Percentiles rank a stretch among this genome's conserved stretches.
These are phyloP conservation scores for Thelonectria discophora DNA, from an alignment of 2,329 filamentous ascomycete genomes.

Conservation along the genomic window DNA sequence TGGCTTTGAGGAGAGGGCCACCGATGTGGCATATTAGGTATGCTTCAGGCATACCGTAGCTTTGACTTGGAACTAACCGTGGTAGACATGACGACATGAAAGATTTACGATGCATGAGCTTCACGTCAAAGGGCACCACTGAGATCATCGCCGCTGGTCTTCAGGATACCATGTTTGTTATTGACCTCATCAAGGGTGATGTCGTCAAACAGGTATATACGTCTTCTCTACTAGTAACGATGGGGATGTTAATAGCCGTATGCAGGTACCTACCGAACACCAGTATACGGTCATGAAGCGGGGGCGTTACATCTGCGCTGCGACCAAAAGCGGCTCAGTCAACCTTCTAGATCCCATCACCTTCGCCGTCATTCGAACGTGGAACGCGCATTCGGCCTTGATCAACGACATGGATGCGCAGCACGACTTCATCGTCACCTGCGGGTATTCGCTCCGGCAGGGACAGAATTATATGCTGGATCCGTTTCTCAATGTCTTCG, in stretches of 20 bases:
- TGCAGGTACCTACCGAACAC: conserved; percentile 72
- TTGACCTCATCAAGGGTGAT: conserved; percentile 75
- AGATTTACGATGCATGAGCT: conserved; percentile 93
- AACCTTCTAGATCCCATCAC: conserved; percentile 85
- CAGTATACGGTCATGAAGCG: conserved; percentile 94
- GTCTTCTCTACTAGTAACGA: not conserved
- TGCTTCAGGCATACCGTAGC: conserved; percentile 35
- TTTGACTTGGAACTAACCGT: conserved; percentile 30
- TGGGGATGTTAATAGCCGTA: conserved; percentile 43
- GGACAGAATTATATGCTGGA: conserved; percentile 80
- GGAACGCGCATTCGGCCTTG: conserved; percentile 87
- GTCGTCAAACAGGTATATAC: conserved; percentile 69
- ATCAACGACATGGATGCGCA: conserved; percentile 98
- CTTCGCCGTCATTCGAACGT: conserved; percentile 82
- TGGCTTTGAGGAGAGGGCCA: conserved; percentile 82
- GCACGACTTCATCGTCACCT: conserved; percentile 94
- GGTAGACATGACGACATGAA: conserved; percentile 77
- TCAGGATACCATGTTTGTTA: conserved; percentile 85
- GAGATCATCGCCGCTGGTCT: conserved; percentile 89
- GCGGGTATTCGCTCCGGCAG: conserved; percentile 88
- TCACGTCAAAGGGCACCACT: conserved; percentile 83
- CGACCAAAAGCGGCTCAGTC: conserved; percentile 82
- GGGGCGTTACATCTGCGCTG: conserved; percentile 89
- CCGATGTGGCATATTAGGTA: conserved; percentile 89
- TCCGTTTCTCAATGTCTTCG: conserved; percentile 93